Percentiles rank a stretch among this genome's conserved stretches.
Conservation (phyloP, 352 stramenopile species). For the Saprolegnia parasitica region DNA sequence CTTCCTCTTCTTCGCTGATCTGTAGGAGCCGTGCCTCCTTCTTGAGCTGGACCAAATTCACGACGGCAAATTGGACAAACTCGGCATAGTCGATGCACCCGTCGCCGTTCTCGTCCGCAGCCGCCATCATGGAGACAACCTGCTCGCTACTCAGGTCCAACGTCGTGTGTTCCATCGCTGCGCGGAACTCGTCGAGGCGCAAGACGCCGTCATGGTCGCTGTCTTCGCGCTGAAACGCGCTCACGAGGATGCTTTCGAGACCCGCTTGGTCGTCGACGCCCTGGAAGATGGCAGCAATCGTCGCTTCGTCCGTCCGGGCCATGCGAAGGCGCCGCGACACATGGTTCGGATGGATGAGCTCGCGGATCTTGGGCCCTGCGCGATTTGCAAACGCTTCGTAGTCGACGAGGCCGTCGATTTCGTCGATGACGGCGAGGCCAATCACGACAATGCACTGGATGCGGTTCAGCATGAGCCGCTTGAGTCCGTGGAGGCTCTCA, state of each 20-base stretch:
- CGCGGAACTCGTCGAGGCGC: conserved; percentile 32
- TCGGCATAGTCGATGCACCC: conserved; percentile 84
- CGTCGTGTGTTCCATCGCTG: conserved; percentile 58
- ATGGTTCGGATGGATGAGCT: conserved; percentile 25
- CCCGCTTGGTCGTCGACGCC: conserved; percentile 49
- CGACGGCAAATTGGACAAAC: conserved; percentile 53
- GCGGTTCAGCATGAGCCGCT: conserved; percentile 26
- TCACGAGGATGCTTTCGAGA: conserved; percentile 39
- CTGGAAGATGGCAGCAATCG: conserved; percentile 34
- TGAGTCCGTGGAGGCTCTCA: conserved; percentile 20
- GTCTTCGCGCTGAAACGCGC: conserved; percentile 48
- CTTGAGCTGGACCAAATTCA: conserved; percentile 30
- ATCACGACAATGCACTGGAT: conserved; percentile 21
- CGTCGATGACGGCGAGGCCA: background rate
- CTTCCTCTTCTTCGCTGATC: conserved; percentile 16
- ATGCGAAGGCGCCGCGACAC: conserved; percentile 17
- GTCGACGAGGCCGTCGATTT: conserved; percentile 5
- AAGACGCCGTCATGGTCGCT: conserved; percentile 66
- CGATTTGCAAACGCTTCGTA: conserved; percentile 15
- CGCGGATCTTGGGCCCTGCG: conserved; percentile 19
- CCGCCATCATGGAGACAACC: conserved; percentile 54
- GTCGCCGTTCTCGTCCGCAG: conserved; percentile 78
- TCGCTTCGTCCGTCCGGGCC: conserved; percentile 34
- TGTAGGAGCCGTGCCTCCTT: conserved; percentile 5
- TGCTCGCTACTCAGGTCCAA: conserved; percentile 46